Evolutionary conservation across 2,329 filamentous ascomycete genomes (phyloP).

Genomic region (Penicillium crustosum): DNA sequence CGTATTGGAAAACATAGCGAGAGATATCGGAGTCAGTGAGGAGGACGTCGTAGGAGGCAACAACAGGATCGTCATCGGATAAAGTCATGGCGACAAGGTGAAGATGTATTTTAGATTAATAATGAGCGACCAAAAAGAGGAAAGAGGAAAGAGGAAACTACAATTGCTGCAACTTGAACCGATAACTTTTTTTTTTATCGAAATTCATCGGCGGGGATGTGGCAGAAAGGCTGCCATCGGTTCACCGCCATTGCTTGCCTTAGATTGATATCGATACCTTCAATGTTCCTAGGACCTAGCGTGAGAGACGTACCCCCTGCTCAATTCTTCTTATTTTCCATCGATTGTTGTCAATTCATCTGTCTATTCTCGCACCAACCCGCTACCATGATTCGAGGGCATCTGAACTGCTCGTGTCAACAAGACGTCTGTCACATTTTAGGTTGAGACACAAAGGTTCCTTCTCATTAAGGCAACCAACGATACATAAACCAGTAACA

Average conservation of each 20-base stretch:
- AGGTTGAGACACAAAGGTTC: background rate
- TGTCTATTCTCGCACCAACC: background rate
- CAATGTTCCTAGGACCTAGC: no score
- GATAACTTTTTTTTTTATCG: conserved; percentile 17
- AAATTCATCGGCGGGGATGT: conserved; percentile 19
- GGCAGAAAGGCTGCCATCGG: conserved; percentile 16
- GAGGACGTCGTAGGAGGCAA: conserved; percentile 78
- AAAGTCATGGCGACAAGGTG: conserved; percentile 15
- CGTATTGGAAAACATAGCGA: conserved; percentile 84
- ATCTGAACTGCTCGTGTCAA: background rate
- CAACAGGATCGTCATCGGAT: conserved; percentile 61
- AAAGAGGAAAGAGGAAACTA: background rate
- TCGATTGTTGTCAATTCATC: background rate
- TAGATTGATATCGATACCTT: conserved; percentile 1
- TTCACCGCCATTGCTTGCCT: conserved; percentile 9
- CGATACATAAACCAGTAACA: background rate
- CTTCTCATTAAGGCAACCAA: background rate
- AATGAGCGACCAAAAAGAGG: background rate
- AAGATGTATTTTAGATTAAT: background rate
- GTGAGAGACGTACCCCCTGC: conserved; percentile 13
- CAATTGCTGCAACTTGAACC: background rate
- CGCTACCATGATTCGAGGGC: background rate
- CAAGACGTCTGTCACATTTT: background rate
- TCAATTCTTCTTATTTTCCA: conserved; percentile 4
- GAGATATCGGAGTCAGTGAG: conserved; percentile 72